Evolutionary conservation across 768 basidiomycete species (phyloP).

Genomic region (Leccinum longicurvipes): DNA sequence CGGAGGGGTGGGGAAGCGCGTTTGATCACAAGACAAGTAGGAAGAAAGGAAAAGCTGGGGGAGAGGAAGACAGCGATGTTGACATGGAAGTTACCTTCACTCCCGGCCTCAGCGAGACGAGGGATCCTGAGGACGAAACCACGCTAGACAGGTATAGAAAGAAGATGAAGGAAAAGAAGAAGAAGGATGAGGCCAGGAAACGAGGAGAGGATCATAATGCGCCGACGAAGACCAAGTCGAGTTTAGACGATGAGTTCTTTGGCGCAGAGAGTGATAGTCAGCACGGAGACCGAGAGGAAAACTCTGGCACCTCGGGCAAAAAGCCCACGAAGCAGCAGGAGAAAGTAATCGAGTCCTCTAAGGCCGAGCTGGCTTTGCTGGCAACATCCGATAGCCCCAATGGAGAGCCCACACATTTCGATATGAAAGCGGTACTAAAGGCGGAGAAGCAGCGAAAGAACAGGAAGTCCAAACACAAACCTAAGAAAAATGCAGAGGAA

Average conservation of each 20-base stretch:
- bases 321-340: conserved; percentile 19
- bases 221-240: conserved; percentile 10
- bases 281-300: conserved; percentile 29
- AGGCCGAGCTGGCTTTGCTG: conserved; percentile 65
- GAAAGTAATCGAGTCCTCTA: conserved; percentile 21
- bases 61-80: conserved; percentile 43
- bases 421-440: conserved; percentile 84
- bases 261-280: conserved; percentile 33
- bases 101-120: conserved; percentile 67
- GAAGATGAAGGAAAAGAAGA: conserved; percentile 87
- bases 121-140: conserved; percentile 67
- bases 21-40: conserved; percentile 22
- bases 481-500: conserved; percentile 15
- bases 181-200: conserved; percentile 58
- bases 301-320: conserved; percentile 19
- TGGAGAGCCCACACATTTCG: conserved; percentile 74
- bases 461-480: conserved; percentile 39
- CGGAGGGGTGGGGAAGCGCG: conserved; percentile 78
- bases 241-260: conserved; percentile 75
- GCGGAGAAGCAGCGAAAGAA: conserved; percentile 66
- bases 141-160: conserved; percentile 86
- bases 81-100: conserved; percentile 97
- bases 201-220: conserved; percentile 23
- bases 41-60: neutral
- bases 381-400: conserved; percentile 52